Base-by-base conservation (phyloP, 768 basidiomycete species). In the Tricholoma bakamatsutake region DNA sequence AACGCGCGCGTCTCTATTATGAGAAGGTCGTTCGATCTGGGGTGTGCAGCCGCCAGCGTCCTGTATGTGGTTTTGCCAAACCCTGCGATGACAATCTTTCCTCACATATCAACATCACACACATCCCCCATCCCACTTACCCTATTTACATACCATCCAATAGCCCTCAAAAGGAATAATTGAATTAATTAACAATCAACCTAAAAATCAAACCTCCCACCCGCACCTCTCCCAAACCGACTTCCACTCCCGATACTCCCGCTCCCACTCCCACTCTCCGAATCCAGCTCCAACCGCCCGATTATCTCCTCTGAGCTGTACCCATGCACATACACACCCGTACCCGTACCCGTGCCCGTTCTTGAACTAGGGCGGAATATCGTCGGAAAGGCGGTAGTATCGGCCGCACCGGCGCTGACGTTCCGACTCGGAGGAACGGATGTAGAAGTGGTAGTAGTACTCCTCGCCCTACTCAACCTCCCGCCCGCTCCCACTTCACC, bases 221-320 rank as follows among this genome's bases (percentile, higher is more conserved):
- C 37, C 4, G 24, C 10, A 39, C 52, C 52, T 13, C 52, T 31
- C 24, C 52, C 30, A 17, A 37, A 28, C 17, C 51, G 9, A 21
- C 51, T 13, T 15, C 11, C 37, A 39, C 35, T 10, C 51, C 18
- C 51, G 15, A 18, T 15, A 59, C 58, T 31, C 28, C 58, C 51
- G 30, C 51, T 24, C 48, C n/a, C 35, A 45, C 54, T 30, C 35
- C 55, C 40, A 34, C 43, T 37, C 34, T 50, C 60, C 15, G 48
- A 52, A 52, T 62, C 60, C 17, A 63, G 45, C 27, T 63, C 62
- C 61, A 64, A 53, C 48, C 59, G 33, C 13, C 63, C 63, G 37
- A 64, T 60, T 4, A 64, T 51, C 59, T 64, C 63, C n/a, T 64
- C 59, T 27, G 59, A 61, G 8, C 57, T 53, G 35, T 58, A 57